Evolutionary conservation across 768 basidiomycete species (phyloP), one percentile per base, ranked within the genome.

Genomic region (Mycena latifolia): DNA sequence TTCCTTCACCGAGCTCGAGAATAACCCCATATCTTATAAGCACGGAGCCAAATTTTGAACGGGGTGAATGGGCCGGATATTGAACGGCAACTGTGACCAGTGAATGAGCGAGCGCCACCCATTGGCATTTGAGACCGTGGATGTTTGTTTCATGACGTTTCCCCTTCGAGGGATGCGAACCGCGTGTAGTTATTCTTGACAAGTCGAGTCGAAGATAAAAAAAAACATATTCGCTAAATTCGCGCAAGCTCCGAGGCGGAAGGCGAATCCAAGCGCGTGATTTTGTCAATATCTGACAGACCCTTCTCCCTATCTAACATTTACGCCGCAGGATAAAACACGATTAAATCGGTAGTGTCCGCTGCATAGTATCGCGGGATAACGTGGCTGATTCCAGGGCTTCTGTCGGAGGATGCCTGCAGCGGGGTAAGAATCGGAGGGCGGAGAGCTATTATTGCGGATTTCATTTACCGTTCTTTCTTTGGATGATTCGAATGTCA

Each of bases 91-190:
- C n/a, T n/a, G n/a, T n/a, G n/a, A n/a, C n/a, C n/a, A n/a, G n/a
- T n/a, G n/a, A n/a, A n/a, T n/a, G n/a, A n/a, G n/a, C 3, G 25
- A 2, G 17, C 45, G 46, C 46, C 18, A 43, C 7, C 41, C 20
- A 43, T 24, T 22, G n/a, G n/a, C 15, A 3, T 12, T 46, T 35
- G 56, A 35, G 46, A 41, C 52, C 61, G 55, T 57, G 41, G 55
- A 35, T 35, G 33, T 35, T 6, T 35, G 33, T 35, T 35, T 31
- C 5, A 5, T 48, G 51, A 60, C 52, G 12, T 48, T 55, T 66
- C 65, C 48, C 59, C 65, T 48, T 61, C 18, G 25, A 61, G 65
- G 15, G n/a, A 28, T 66, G 65, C 8, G 65, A 66, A 17, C 65
- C 65, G 60, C 59, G 33, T 66, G 65, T 61, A 43, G 3, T 39